Evolutionary conservation across 2,329 filamentous ascomycete species (phyloP).

Genomic region (Lachnellula willkommii): DNA sequence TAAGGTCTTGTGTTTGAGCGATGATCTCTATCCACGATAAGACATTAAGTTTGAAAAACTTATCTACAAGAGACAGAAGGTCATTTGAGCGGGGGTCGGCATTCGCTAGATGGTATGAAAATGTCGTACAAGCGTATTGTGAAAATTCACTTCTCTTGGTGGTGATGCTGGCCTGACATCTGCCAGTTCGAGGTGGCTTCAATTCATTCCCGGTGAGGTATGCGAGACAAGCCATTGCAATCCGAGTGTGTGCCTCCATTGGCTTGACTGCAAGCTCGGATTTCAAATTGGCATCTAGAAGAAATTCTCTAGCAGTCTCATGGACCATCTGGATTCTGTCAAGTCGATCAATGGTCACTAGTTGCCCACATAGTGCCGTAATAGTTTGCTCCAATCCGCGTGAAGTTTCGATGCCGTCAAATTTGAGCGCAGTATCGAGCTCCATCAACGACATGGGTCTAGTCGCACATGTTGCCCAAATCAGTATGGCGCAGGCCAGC

Average conservation of each 20-base stretch:
- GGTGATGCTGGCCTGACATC: not conserved
- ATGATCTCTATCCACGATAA: conserved; percentile 31
- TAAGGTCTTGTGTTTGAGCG: conserved; percentile 19
- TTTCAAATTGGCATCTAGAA: conserved; percentile 5
- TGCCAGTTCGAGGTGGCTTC: conserved; percentile 12
- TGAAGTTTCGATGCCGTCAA: conserved; percentile 27
- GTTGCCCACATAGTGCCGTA: conserved; percentile 29
- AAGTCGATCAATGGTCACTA: conserved; percentile 26
- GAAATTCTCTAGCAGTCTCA: conserved; percentile 30
- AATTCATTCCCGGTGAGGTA: conserved; percentile 21
- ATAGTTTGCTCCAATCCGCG: conserved; percentile 22
- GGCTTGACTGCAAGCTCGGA: conserved; percentile 23
- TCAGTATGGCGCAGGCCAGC: conserved; percentile 27
- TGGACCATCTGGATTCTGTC: conserved; percentile 31
- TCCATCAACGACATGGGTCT: conserved; percentile 25
- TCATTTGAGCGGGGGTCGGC: conserved; percentile 16
- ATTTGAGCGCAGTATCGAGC: conserved; percentile 26
- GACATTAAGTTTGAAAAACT: conserved; percentile 28
- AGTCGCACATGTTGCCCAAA: conserved; percentile 25
- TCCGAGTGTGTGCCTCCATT: conserved; percentile 19
- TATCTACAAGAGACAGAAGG: conserved; percentile 18
- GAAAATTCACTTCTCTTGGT: conserved; percentile 8
- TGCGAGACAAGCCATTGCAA: conserved; percentile 26
- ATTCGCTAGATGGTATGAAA: conserved; percentile 26
- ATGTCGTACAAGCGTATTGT: conserved; percentile 27